These are phyloP conservation scores for Wickerhamomyces queroliae DNA, from an alignment of 805 yeast genomes.

Conservation along the genomic window DNA sequence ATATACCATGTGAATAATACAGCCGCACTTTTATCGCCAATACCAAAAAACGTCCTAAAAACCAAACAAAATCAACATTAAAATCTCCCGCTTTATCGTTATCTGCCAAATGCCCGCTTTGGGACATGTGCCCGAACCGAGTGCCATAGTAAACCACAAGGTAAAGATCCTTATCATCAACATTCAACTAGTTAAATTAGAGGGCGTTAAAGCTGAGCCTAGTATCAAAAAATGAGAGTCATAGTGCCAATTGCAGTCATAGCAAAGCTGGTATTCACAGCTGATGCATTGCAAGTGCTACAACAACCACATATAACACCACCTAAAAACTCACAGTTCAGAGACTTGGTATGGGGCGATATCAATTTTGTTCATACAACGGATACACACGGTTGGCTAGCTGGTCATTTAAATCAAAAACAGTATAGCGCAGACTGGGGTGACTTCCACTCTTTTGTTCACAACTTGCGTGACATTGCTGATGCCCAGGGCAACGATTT, in stretches of 20 bases:
- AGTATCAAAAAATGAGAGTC: background rate
- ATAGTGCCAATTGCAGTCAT: background rate
- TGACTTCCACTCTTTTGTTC: constrained; percentile 68
- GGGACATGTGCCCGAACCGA: too few relatives aligned
- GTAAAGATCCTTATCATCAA: too few relatives aligned
- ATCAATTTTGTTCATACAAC: constrained; percentile 90
- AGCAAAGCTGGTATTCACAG: background rate
- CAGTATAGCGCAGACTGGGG: constrained; percentile 90
- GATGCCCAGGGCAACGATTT: constrained; percentile 50
- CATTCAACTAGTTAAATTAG: too few relatives aligned
- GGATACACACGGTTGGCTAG: constrained; percentile 96
- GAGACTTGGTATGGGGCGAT: constrained; percentile 63
- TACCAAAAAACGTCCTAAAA: too few relatives aligned
- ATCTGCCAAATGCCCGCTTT: too few relatives aligned
- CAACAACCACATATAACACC: constrained; percentile 24
- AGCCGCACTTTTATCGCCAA: too few relatives aligned
- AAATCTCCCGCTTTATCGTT: too few relatives aligned
- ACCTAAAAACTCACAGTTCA: constrained; percentile 29
- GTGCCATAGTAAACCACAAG: too few relatives aligned
- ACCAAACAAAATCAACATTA: too few relatives aligned
- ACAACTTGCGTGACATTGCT: constrained; percentile 42
- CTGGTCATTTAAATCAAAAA: constrained; percentile 79
- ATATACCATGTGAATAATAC: too few relatives aligned
- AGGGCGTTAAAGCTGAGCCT: too few relatives aligned
- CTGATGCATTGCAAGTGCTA: constrained; percentile 12